Base-by-base conservation (phyloP, 345 rosid species). In the Gossypium bickii region DNA sequence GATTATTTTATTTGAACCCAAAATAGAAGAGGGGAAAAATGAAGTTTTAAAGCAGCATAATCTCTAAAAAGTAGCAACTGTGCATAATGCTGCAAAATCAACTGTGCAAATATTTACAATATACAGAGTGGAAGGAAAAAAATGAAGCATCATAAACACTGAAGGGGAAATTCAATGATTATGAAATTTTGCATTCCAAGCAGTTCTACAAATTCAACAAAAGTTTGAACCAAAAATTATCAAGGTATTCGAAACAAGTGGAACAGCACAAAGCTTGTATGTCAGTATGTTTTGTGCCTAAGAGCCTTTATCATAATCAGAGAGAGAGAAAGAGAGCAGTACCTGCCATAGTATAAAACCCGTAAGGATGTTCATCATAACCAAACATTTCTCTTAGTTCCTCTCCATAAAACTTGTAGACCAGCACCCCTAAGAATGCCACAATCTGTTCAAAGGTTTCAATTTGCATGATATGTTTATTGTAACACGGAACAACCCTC, bases 351-450 rank as follows among this genome's bases (percentile, higher is more conserved):
- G 96, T 89, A 78, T 96, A 96, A 80, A 96, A 96, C 11, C 92
- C 99, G 80, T 92, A 93, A 24, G 99, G 99, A 82, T 96, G 99
- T 74, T 96, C 98, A 69, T 93, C 99, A 62, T 93, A 95, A 78
- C 97, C 98, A 78, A 95, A 95, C 94, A 93, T 95, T 81, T 95
- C 99, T 64, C 97, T 89, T 70, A 95, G 86, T 78, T 95, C 98
- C 71, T 90, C 97, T 9, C 98, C 99, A 22, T 93, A 96, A 62
- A 96, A 90, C 74, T 90, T 96, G 93, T 96, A 96, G 15, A 93
- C 93, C 78, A 96, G 86, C 81, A 93, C 85, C 64, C 97, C 99
- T 89, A 96, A 83, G 73, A 82, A 85, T 63, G 99, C 98, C 67
- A 96, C 98, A 80, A 93, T 85, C 99, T 96, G 90, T 81, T 68